Conservation (phyloP, 805 yeast species). For the Metschnikowia baotianmanensis region DNA sequence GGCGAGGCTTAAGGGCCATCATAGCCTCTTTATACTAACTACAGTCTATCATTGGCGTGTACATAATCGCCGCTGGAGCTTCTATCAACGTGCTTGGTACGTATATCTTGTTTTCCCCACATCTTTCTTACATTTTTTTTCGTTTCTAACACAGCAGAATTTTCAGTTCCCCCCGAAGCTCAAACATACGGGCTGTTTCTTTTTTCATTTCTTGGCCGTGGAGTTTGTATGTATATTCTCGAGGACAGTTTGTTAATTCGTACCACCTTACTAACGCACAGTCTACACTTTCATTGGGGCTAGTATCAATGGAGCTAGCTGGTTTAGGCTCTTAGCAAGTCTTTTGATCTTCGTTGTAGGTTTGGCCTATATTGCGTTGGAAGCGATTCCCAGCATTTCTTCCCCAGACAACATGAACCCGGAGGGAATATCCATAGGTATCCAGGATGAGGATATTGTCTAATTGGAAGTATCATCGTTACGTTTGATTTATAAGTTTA, state of each 20-base stretch:
- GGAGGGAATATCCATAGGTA: slow-evolving; percentile 39
- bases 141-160: slow-evolving; percentile 35
- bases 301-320: slow-evolving; percentile 47
- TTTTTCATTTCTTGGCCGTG: slow-evolving; percentile 74
- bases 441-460: slow-evolving; percentile 39
- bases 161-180: slow-evolving; percentile 57
- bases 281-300: slow-evolving; percentile 40
- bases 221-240: slow-evolving; percentile 48
- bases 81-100: slow-evolving; percentile 49
- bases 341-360: slow-evolving; percentile 61
- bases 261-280: slow-evolving; percentile 22
- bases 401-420: slow-evolving; percentile 79
- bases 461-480: neutral
- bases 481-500: too few relatives aligned
- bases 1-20: too few relatives aligned
- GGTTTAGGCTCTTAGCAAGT: slow-evolving; percentile 57
- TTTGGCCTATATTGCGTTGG: slow-evolving; percentile 55
- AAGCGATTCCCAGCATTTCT: slow-evolving; percentile 69
- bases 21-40: too few relatives aligned
- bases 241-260: neutral
- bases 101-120: slow-evolving; percentile 16
- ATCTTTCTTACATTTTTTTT: neutral
- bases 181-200: slow-evolving; percentile 64
- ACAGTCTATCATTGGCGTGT: slow-evolving; percentile 58
- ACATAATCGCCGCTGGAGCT: slow-evolving; percentile 52